phyloP scores from a whole-genome alignment of 2,329 filamentous ascomycete genomes.

The Colletotrichum camelliae region DNA sequence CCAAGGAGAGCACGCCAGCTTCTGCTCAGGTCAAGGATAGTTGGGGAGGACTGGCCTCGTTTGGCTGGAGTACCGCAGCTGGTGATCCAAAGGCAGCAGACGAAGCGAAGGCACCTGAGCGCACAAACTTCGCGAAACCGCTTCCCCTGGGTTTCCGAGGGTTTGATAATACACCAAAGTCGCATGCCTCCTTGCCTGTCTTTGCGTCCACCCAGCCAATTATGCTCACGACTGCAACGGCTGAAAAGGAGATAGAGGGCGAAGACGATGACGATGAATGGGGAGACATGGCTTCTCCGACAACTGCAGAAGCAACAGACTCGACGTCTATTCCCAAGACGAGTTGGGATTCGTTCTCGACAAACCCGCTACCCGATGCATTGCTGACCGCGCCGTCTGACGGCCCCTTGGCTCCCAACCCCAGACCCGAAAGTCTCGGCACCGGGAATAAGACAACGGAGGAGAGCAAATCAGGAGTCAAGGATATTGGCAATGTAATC shows the following conservation, averaged over 20 bases:
- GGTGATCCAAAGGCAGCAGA: neutral
- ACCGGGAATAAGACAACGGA: neutral
- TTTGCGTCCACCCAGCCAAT: neutral
- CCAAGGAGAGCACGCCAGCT: constrained; percentile 27
- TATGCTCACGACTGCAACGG: neutral
- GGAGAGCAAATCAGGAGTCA: constrained; percentile 6
- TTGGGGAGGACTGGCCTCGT: constrained; percentile 25
- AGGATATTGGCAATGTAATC: constrained; percentile 12
- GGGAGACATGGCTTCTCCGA: constrained; percentile 64
- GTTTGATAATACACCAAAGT: constrained; percentile 14
- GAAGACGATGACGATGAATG: constrained; percentile 53
- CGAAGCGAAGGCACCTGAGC: neutral
- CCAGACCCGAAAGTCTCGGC: neutral
- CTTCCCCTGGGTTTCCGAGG: constrained; percentile 4
- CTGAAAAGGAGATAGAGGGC: constrained; percentile 15
- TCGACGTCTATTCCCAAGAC: constrained; percentile 12
- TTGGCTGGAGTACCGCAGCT: constrained; percentile 33
- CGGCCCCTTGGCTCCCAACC: neutral
- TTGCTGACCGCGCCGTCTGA: neutral
- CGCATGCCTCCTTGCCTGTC: constrained; percentile 10
- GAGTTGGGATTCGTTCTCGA: constrained; percentile 17
- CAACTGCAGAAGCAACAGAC: constrained; percentile 22
- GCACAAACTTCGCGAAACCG: neutral
- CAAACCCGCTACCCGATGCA: constrained; percentile 6
- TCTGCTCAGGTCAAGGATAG: constrained; percentile 11